Percentiles rank a stretch among this genome's conserved stretches.
Conservation (phyloP, 768 basidiomycete genomes). For the Suillus subaureus region DNA sequence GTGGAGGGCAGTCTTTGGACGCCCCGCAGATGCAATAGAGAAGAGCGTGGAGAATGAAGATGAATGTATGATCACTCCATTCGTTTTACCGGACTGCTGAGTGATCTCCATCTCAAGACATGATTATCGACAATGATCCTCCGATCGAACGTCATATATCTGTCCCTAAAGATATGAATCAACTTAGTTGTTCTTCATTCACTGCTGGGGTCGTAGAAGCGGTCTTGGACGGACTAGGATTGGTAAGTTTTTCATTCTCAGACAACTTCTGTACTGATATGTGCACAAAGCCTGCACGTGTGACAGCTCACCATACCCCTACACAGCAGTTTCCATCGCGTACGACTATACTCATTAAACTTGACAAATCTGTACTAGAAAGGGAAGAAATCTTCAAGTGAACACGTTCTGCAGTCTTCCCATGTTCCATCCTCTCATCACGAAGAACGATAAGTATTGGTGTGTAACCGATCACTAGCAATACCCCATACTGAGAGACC, state of each 20-base stretch:
- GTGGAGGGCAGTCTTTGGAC: conserved; percentile 93
- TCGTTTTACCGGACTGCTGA: conserved; percentile 11
- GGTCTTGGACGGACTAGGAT: conserved; percentile 89
- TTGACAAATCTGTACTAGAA: conserved; percentile 91
- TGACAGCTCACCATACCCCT: conserved; percentile 94
- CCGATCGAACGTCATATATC: conserved; percentile 89
- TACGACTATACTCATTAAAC: conserved; percentile 96
- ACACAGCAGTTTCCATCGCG: conserved; percentile 77
- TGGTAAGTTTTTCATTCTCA: conserved; percentile 60
- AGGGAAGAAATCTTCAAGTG: conserved; percentile 90
- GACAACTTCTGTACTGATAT: conserved; percentile 3
- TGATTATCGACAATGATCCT: conserved; percentile 98
- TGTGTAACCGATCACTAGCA: not conserved
- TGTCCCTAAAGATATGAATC: conserved; percentile 91
- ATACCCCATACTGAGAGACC: not conserved
- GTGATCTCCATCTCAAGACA: conserved; percentile 55
- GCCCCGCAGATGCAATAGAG: conserved; percentile 92
- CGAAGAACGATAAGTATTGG: not conserved
- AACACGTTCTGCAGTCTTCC: conserved; percentile 16
- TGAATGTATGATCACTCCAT: conserved; percentile 64
- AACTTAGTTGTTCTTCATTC: conserved; percentile 95
- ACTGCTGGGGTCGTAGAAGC: conserved; percentile 98
- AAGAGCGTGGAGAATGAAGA: conserved; percentile 96
- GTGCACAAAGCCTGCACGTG: conserved; percentile 79
- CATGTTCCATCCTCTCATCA: not conserved